Evolutionary conservation across 164 flowering plant genomes (phyloP).

Genomic region (Nymphaea colorata): DNA sequence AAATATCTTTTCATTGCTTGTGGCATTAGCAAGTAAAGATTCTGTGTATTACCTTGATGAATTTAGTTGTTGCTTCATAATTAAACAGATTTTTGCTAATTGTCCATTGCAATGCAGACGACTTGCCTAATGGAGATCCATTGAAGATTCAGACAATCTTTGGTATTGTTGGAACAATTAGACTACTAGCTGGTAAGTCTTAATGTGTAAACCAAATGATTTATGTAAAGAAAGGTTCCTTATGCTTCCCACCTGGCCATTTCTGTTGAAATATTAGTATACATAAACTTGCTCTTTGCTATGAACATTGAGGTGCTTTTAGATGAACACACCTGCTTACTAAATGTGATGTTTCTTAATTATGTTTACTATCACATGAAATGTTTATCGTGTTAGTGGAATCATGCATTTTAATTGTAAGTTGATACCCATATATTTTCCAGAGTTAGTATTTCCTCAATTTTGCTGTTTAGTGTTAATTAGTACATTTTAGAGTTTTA

Average conservation of each 20-base stretch:
- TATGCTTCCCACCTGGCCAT: background rate
- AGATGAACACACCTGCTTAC: background rate
- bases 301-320: background rate
- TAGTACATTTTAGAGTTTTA: too few relatives aligned
- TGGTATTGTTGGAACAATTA: slow-evolving; percentile 78
- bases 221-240: background rate
- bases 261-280: background rate
- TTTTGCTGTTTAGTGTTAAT: too few relatives aligned
- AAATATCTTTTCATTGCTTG: background rate
- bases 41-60: background rate
- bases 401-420: too few relatives aligned
- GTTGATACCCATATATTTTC: too few relatives aligned
- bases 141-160: slow-evolving; percentile 37
- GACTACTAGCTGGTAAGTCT: slow-evolving; percentile 61
- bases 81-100: too few relatives aligned
- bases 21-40: background rate
- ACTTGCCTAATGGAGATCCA: slow-evolving; percentile 24
- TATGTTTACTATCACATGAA: background rate
- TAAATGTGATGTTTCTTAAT: background rate
- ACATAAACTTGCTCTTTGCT: background rate
- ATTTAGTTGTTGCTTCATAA: too few relatives aligned
- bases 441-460: too few relatives aligned
- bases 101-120: slow-evolving; percentile 24
- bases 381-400: too few relatives aligned
- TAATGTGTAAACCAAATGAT: background rate